A percentile compares a stretch with the other conserved stretches of the same genome.
phyloP scores from a whole-genome alignment of 2,329 filamentous ascomycete species.

The Zasmidium cellare region DNA sequence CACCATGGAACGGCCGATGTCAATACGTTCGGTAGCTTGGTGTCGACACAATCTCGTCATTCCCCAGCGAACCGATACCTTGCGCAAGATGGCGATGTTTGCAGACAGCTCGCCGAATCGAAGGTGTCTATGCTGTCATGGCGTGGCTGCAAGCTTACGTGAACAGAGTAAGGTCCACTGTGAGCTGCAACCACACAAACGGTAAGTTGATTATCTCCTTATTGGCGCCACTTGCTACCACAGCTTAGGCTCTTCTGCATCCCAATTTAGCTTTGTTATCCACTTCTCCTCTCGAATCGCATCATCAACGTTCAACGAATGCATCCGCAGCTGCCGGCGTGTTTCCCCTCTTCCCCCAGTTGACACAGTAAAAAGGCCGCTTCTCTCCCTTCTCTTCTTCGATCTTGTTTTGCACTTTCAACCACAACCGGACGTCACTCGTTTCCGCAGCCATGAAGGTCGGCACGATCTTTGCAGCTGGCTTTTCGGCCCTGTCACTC shows the following conservation, averaged over 20 bases:
- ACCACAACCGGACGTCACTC: constrained; percentile 6
- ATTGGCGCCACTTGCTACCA: not conserved
- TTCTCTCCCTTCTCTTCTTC: not conserved
- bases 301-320: not conserved
- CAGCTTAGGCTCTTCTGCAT: not conserved
- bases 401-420: constrained; percentile 2
- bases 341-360: not conserved
- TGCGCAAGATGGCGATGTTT: no score
- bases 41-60: no score
- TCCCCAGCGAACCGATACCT: no score
- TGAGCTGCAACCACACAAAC: no score
- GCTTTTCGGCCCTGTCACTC: constrained; percentile 12
- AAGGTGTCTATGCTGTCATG: no score
- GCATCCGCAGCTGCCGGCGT: not conserved
- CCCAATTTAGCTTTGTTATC: not conserved
- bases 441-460: constrained; percentile 17
- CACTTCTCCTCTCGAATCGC: not conserved
- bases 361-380: not conserved
- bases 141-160: no score
- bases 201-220: not conserved
- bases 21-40: no score
- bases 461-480: constrained; percentile 12
- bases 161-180: no score
- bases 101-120: no score
- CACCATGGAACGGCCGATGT: no score